phyloP scores from a whole-genome alignment of 75 land plant genomes.

The Selaginella moellendorffii region DNA sequence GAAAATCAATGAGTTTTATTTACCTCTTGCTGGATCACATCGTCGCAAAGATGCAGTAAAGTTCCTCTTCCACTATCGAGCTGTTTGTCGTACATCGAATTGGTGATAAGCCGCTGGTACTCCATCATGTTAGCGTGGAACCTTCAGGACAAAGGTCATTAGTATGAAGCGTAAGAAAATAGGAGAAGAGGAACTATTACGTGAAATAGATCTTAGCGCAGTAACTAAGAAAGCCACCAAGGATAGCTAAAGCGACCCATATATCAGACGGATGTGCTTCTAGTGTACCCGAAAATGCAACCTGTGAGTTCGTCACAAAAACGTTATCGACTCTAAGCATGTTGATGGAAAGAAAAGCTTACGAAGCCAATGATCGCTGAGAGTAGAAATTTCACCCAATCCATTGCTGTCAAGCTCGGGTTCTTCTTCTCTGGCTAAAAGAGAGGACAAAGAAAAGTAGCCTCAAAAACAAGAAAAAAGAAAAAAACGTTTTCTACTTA shows the following conservation, averaged over 20 bases:
- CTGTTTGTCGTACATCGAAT: constrained; percentile 7
- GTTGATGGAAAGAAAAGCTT: too few species aligned
- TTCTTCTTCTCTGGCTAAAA: constrained; percentile 94
- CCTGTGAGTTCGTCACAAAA: constrained; percentile 30
- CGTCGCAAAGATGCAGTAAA: constrained; percentile 10
- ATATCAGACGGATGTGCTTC: constrained; percentile 69
- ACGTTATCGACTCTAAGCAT: too few species aligned
- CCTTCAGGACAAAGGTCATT: neutral
- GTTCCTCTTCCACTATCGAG: constrained; percentile 4
- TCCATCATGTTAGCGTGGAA: neutral
- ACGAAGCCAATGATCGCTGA: constrained; percentile 82
- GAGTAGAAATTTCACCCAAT: constrained; percentile 75
- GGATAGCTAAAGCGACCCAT: constrained; percentile 65
- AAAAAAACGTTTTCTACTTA: constrained; percentile 18
- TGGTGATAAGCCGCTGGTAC: neutral
- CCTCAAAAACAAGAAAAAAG: neutral
- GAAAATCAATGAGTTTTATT: neutral
- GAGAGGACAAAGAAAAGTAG: constrained; percentile 11
- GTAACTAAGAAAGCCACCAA: constrained; percentile 65
- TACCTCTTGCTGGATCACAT: constrained; percentile 9
- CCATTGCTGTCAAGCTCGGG: constrained; percentile 91
- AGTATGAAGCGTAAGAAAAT: neutral
- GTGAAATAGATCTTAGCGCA: constrained; percentile 84
- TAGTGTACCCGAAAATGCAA: constrained; percentile 58
- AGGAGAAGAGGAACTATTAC: constrained; percentile 23